These are phyloP conservation scores for Terfezia boudieri DNA, from an alignment of 495 filamentous ascomycete species.

Conservation along the genomic window DNA sequence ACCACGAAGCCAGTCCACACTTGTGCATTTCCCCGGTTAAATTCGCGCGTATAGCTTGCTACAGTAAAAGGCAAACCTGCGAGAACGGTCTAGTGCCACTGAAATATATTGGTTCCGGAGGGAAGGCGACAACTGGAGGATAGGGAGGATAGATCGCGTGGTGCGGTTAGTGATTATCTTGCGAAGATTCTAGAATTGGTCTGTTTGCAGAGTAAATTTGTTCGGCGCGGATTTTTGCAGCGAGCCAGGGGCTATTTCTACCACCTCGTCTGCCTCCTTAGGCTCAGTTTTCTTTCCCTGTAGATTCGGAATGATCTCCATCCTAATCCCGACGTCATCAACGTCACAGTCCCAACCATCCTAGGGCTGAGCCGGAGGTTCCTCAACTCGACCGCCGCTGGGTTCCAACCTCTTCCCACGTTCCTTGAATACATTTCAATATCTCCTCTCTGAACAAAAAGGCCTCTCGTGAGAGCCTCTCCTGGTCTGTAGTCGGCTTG, in stretches of 20 bases:
- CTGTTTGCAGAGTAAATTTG: constrained; percentile 37
- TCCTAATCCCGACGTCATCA: constrained; percentile 53
- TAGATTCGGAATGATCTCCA: constrained; percentile 23
- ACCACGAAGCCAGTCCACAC: constrained; percentile 44
- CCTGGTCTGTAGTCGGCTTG: constrained; percentile 54
- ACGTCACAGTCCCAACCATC: constrained; percentile 72
- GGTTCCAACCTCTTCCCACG: constrained; percentile 42
- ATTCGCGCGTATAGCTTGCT: constrained; percentile 46
- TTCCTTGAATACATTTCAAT: constrained; percentile 43
- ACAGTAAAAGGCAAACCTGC: constrained; percentile 60
- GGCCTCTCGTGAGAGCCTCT: constrained; percentile 54
- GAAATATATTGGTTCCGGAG: constrained; percentile 50
- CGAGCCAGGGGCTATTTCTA: neutral
- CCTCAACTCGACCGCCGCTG: constrained; percentile 49
- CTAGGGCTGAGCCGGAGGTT: constrained; percentile 44
- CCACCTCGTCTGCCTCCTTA: constrained; percentile 1
- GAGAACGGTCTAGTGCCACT: constrained; percentile 60
- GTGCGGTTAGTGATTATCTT: constrained; percentile 53
- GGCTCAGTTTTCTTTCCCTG: constrained; percentile 3
- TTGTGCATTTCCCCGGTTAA: constrained; percentile 28
- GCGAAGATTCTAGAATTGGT: constrained; percentile 46
- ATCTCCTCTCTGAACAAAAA: constrained; percentile 87
- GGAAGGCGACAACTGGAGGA: constrained; percentile 55
- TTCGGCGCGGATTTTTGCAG: constrained; percentile 26
- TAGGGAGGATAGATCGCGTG: constrained; percentile 38